Evolutionary conservation across 257 asterid species (phyloP).

Genomic region (Coffea eugenioides): DNA sequence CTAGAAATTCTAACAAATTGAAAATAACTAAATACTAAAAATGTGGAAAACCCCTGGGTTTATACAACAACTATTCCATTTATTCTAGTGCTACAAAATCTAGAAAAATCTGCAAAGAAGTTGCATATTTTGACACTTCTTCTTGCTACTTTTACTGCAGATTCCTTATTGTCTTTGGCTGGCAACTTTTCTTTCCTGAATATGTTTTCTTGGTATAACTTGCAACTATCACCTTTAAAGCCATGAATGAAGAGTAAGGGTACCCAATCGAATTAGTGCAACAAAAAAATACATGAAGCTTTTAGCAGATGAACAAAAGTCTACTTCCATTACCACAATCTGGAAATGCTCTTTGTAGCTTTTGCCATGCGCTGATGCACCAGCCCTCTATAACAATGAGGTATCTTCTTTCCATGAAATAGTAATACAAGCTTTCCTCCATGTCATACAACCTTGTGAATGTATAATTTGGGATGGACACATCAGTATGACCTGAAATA

Average conservation of each 20-base stretch:
- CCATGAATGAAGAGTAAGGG: background rate
- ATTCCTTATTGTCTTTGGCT: background rate
- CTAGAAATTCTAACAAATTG: no score
- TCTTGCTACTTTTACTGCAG: no score
- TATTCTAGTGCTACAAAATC: no score
- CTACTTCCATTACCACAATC: background rate
- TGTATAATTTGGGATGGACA: no score
- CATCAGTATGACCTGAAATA: background rate
- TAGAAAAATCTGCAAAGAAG: no score
- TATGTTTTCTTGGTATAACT: background rate
- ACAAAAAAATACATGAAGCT: background rate
- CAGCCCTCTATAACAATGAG: constrained; percentile 6
- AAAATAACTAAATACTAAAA: no score
- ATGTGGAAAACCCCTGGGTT: no score
- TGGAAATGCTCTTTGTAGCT: background rate
- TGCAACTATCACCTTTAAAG: background rate
- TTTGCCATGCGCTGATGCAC: background rate
- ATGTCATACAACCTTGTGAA: no score
- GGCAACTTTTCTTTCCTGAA: background rate
- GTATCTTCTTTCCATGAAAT: background rate
- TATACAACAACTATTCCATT: no score
- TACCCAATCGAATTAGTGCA: background rate
- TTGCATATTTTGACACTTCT: no score
- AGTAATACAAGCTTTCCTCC: background rate
- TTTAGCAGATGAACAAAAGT: background rate